Percentiles rank a stretch among this genome's conserved stretches.
Evolutionary conservation across 1,284 basidiomycete species (phyloP).

Genomic region (Pulveroboletus ridleyi): DNA sequence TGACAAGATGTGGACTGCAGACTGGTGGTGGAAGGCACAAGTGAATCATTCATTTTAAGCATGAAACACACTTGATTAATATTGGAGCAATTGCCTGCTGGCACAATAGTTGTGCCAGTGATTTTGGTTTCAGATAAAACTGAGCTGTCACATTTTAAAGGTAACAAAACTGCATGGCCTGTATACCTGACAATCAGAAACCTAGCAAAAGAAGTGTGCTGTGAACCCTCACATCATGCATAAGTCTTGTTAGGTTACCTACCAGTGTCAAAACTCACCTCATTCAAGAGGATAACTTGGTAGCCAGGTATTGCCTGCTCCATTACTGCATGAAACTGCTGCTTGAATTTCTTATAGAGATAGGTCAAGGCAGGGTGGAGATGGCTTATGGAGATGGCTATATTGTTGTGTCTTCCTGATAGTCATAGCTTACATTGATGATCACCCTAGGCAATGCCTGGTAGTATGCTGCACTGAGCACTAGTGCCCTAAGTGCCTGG

Average conservation of each 20-base stretch:
- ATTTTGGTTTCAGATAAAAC: slow-evolving; percentile 27
- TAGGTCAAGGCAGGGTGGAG: not conserved
- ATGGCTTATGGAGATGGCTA: slow-evolving; percentile 30
- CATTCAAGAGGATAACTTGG: slow-evolving; percentile 4
- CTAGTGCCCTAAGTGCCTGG: slow-evolving; percentile 16
- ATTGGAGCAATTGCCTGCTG: too few relatives aligned
- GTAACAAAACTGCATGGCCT: slow-evolving; percentile 31
- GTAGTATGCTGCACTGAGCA: slow-evolving; percentile 24
- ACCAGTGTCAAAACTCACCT: slow-evolving; percentile 22
- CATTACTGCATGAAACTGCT: slow-evolving; percentile 33
- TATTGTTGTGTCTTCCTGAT: slow-evolving; percentile 24
- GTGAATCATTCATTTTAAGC: too few relatives aligned
- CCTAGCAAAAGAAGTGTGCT: slow-evolving; percentile 19
- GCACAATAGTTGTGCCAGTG: slow-evolving; percentile 14
- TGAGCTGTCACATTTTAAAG: slow-evolving; percentile 20
- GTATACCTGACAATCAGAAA: slow-evolving; percentile 32
- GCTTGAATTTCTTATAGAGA: slow-evolving; percentile 7
- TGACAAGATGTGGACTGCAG: too few relatives aligned
- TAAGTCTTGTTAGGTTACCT: slow-evolving; percentile 30
- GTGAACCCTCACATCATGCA: slow-evolving; percentile 12
- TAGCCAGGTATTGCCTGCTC: slow-evolving; percentile 26
- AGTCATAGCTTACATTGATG: not conserved
- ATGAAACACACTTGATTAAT: too few relatives aligned
- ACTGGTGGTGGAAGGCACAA: too few relatives aligned
- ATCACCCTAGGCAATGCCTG: slow-evolving; percentile 21